Evolutionary conservation across 2,329 filamentous ascomycete species (phyloP).

Genomic region (Paraconiothyrium brasiliense): DNA sequence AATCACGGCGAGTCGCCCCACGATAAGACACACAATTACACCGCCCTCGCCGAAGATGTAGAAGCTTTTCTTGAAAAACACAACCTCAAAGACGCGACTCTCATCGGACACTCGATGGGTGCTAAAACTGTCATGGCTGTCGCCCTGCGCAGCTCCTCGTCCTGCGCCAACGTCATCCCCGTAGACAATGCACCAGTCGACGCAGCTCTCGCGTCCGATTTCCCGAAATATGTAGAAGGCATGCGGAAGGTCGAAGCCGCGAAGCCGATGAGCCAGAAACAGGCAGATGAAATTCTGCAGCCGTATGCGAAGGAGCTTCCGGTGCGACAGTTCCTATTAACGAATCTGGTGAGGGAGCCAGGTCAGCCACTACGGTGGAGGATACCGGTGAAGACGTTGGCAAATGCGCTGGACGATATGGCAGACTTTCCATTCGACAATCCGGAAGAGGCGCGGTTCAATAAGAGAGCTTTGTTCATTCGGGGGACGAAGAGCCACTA

Average conservation of each 20-base stretch:
- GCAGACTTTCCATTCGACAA: conserved; percentile 89
- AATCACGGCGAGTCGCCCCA: conserved; percentile 95
- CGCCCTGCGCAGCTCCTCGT: conserved; percentile 73
- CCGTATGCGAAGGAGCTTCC: conserved; percentile 77
- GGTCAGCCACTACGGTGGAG: conserved; percentile 74
- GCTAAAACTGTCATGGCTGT: conserved; percentile 93
- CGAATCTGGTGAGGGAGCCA: conserved; percentile 74
- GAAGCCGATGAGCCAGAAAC: conserved; percentile 72
- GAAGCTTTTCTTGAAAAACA: conserved; percentile 79
- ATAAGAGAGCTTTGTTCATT: conserved; percentile 82
- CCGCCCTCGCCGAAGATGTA: conserved; percentile 83
- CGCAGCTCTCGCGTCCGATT: conserved; percentile 76
- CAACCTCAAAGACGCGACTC: conserved; percentile 71
- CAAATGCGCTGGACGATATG: conserved; percentile 74
- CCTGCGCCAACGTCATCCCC: conserved; percentile 76
- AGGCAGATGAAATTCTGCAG: conserved; percentile 81
- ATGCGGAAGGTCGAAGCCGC: conserved; percentile 84
- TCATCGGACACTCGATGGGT: conserved; percentile 97
- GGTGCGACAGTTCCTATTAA: conserved; percentile 90
- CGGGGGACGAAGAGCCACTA: conserved; percentile 80
- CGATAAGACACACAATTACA: conserved; percentile 78
- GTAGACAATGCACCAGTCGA: conserved; percentile 95
- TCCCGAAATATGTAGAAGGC: conserved; percentile 80
- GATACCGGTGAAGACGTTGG: conserved; percentile 78
- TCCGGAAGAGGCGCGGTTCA: conserved; percentile 72